phyloP scores from a whole-genome alignment of 345 rosid genomes.

The Gossypium bickii region DNA sequence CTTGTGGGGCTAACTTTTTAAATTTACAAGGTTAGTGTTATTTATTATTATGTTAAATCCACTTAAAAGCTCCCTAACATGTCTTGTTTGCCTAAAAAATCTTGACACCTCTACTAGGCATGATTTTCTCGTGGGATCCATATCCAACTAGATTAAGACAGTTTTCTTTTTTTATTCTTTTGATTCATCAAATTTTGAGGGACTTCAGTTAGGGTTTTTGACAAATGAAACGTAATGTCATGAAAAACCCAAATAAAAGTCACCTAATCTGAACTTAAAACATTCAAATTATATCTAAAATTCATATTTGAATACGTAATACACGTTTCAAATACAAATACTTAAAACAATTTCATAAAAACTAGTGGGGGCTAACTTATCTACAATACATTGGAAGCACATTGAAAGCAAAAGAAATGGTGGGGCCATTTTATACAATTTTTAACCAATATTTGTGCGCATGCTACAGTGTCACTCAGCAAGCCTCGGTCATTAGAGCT shows the following conservation, averaged over 20 bases:
- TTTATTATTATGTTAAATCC: slow-evolving; percentile 11
- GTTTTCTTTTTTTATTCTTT: background rate
- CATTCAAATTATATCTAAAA: no score
- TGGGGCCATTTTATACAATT: slow-evolving; percentile 33
- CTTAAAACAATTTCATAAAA: background rate
- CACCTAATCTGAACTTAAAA: background rate
- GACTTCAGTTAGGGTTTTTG: background rate
- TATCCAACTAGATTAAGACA: slow-evolving; percentile 10
- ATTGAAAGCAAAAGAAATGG: slow-evolving; percentile 22
- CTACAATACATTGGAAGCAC: slow-evolving; percentile 8
- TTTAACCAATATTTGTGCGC: slow-evolving; percentile 44
- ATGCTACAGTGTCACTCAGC: slow-evolving; percentile 81
- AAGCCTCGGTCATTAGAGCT: slow-evolving; percentile 28
- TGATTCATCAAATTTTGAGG: background rate
- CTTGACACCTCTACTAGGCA: slow-evolving; percentile 22
- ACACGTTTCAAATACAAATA: background rate
- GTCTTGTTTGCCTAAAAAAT: slow-evolving; percentile 29
- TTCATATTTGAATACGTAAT: background rate
- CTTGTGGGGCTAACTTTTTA: slow-evolving; percentile 17
- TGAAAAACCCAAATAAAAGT: background rate
- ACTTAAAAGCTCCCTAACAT: slow-evolving; percentile 14
- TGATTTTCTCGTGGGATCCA: slow-evolving; percentile 31
- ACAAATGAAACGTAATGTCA: background rate
- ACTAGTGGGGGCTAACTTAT: background rate
- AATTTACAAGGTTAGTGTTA: background rate